Percentiles rank a stretch among this genome's conserved stretches.
phyloP scores from a whole-genome alignment of 73 alveolate genomes.

The Paramecium tetraurelia region DNA sequence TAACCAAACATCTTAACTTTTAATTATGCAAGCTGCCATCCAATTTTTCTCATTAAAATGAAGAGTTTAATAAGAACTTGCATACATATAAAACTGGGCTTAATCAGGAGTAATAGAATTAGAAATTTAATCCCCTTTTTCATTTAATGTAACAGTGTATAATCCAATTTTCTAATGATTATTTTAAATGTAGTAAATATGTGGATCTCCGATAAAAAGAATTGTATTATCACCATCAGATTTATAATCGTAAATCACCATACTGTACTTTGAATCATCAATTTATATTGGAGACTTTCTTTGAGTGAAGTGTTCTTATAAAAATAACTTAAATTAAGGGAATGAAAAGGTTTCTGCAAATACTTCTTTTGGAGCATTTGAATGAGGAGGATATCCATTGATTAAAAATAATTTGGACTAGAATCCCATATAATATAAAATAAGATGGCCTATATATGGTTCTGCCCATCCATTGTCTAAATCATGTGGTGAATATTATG shows the following conservation, averaged over 20 bases:
- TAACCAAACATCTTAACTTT: background rate
- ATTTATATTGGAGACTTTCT: background rate
- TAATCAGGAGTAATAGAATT: background rate
- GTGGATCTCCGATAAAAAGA: constrained; percentile 7
- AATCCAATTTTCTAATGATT: background rate
- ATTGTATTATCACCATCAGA: background rate
- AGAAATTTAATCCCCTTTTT: background rate
- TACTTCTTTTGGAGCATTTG: constrained; percentile 30
- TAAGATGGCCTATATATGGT: background rate
- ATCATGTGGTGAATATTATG: background rate
- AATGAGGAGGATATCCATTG: background rate
- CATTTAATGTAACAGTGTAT: background rate
- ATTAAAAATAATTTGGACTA: background rate
- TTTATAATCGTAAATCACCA: background rate
- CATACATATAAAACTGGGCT: constrained; percentile 1
- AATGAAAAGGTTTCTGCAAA: background rate
- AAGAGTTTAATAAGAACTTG: background rate
- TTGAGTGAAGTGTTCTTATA: background rate
- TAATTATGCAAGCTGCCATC: background rate
- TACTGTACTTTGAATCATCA: background rate
- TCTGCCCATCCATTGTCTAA: constrained; percentile 38
- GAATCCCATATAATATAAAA: constrained; percentile 18
- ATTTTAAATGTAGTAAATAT: background rate
- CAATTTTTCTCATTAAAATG: background rate
- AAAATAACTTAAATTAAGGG: background rate